Percentiles rank a stretch among this genome's conserved stretches.
These are phyloP conservation scores for Rhodofomes roseus DNA, from an alignment of 1,284 basidiomycete genomes.

Conservation along the genomic window DNA sequence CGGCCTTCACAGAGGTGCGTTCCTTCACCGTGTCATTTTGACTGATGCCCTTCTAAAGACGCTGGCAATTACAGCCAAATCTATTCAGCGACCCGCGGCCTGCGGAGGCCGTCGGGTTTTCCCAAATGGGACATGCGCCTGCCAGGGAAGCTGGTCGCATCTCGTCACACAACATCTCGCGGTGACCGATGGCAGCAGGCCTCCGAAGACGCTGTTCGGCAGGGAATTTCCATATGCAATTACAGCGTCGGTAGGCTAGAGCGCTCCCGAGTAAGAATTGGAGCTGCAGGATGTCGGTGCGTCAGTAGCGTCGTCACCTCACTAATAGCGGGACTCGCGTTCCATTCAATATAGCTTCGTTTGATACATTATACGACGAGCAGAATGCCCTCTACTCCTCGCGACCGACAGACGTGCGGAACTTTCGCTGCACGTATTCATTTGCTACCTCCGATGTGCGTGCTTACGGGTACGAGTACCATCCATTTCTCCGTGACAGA, in stretches of 20 bases:
- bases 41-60: background rate
- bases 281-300: background rate
- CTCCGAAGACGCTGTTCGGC: background rate
- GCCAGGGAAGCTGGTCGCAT: too few species aligned
- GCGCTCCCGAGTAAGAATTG: background rate
- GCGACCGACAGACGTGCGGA: too few species aligned
- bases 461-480: too few species aligned
- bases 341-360: too few species aligned
- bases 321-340: too few species aligned
- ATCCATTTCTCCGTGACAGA: too few species aligned
- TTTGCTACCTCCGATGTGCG: too few species aligned
- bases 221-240: background rate
- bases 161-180: too few species aligned
- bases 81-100: background rate
- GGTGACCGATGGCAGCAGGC: background rate
- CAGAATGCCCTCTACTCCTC: too few species aligned
- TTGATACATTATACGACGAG: too few species aligned
- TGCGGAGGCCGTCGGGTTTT: background rate
- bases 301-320: too few species aligned
- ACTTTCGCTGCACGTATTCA: too few species aligned
- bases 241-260: background rate
- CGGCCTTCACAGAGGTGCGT: background rate
- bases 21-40: background rate
- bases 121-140: background rate
- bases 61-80: background rate